Evolutionary conservation across 1,139 yeast species (phyloP).

Genomic region (Yamadazyma atlantica): DNA sequence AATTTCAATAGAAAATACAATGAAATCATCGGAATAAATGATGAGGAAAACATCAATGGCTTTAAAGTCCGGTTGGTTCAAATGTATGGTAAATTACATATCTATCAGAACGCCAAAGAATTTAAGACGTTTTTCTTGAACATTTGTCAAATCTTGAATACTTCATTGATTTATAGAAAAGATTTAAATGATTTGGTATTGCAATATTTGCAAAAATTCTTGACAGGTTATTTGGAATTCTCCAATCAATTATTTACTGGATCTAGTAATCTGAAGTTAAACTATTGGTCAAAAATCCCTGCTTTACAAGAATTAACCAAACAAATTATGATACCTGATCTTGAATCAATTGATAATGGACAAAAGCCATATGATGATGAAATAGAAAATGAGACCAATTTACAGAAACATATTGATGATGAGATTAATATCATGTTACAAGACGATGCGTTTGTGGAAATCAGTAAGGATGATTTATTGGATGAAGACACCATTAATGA

Average conservation of each 20-base stretch:
- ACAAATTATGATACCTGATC: slow-evolving; percentile 18
- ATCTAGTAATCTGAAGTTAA: slow-evolving; percentile 19
- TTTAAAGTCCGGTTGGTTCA: slow-evolving; percentile 9
- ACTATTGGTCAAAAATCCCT: slow-evolving; percentile 43
- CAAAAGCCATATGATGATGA: slow-evolving; percentile 11
- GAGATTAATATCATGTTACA: slow-evolving; percentile 40
- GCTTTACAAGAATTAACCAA: slow-evolving; percentile 35
- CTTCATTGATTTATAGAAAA: slow-evolving; percentile 56
- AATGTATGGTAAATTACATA: slow-evolving; percentile 8
- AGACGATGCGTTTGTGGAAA: slow-evolving; percentile 24
- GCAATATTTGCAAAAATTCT: slow-evolving; percentile 31
- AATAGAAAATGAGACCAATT: slow-evolving; percentile 14
- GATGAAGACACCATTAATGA: slow-evolving; percentile 48
- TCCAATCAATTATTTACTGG: slow-evolving; percentile 29
- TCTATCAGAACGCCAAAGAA: slow-evolving; percentile 52
- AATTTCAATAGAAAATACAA: slow-evolving; percentile 43
- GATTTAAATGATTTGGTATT: slow-evolving; percentile 51
- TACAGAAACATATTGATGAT: slow-evolving; percentile 11
- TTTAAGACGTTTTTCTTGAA: slow-evolving; percentile 54
- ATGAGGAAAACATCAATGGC: slow-evolving; percentile 9
- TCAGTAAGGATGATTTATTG: slow-evolving; percentile 42
- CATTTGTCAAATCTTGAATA: slow-evolving; percentile 56
- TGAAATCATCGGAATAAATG: slow-evolving; percentile 27
- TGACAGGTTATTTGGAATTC: slow-evolving; percentile 28
- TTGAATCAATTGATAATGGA: slow-evolving; percentile 7